phyloP scores from a whole-genome alignment of 352 stramenopile genomes.

The Pythium dissotocum region DNA sequence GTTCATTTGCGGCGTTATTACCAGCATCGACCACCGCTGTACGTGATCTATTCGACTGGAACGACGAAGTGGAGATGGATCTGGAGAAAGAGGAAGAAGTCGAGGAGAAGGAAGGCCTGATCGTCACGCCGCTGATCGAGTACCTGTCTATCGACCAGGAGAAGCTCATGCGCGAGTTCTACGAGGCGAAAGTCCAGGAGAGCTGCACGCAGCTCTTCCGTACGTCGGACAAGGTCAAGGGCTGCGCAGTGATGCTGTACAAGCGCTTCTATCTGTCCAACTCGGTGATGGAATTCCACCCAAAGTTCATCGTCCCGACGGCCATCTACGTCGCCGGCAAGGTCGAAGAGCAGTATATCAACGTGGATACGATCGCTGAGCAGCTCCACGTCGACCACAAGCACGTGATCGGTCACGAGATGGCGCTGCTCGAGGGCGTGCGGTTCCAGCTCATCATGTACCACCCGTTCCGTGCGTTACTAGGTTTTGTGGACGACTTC shows the following conservation, averaged over 20 bases:
- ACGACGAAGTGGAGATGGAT: conserved; percentile 65
- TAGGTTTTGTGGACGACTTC: conserved; percentile 87
- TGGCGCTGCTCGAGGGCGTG: conserved; percentile 84
- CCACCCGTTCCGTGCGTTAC: conserved; percentile 77
- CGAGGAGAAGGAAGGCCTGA: conserved; percentile 54
- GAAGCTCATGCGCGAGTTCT: conserved; percentile 61
- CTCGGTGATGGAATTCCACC: conserved; percentile 89
- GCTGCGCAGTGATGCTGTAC: conserved; percentile 81
- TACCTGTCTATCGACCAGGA: conserved; percentile 70
- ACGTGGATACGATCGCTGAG: conserved; percentile 80
- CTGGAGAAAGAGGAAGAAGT: conserved; percentile 40
- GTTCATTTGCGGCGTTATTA: conserved; percentile 79
- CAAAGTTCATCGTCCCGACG: conserved; percentile 83
- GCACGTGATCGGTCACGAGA: conserved; percentile 87
- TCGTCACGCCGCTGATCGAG: conserved; percentile 55
- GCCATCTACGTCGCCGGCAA: conserved; percentile 89
- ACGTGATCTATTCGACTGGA: conserved; percentile 71
- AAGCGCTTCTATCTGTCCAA: conserved; percentile 91
- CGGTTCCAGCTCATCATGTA: conserved; percentile 91
- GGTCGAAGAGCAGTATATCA: conserved; percentile 91
- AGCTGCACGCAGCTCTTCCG: conserved; percentile 85
- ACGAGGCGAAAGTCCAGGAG: conserved; percentile 82
- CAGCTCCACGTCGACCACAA: conserved; percentile 85
- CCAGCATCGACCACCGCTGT: conserved; percentile 60
- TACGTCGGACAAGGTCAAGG: conserved; percentile 88